Percentiles rank a stretch among this genome's conserved stretches.
phyloP scores from a whole-genome alignment of 2,329 filamentous ascomycete species.

The Epichloe gansuensis region DNA sequence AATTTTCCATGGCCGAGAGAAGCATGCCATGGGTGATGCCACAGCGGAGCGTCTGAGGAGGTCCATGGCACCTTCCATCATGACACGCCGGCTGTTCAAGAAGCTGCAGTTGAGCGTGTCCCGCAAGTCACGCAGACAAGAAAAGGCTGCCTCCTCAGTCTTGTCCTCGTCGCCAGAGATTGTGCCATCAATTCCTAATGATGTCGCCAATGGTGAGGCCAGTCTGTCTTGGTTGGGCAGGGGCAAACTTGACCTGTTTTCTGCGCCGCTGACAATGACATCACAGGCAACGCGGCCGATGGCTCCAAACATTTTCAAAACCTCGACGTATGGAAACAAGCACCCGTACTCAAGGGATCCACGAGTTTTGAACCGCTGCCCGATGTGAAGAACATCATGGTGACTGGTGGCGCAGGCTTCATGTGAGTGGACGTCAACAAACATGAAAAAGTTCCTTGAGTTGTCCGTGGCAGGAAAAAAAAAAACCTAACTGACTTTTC shows the following conservation, averaged over 20 bases:
- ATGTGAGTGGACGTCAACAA: constrained; percentile 43
- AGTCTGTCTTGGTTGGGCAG: neutral
- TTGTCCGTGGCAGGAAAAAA: neutral
- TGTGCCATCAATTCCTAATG: neutral
- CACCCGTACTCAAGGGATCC: constrained; percentile 55
- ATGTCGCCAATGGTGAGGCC: constrained; percentile 8
- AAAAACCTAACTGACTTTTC: neutral
- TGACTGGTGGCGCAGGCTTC: constrained; percentile 75
- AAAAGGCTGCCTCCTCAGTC: neutral
- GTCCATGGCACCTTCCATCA: constrained; percentile 5
- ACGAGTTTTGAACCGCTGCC: constrained; percentile 56
- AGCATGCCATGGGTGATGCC: constrained; percentile 3
- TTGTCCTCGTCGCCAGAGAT: constrained; percentile 4
- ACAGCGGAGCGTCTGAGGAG: neutral
- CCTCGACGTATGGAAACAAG: constrained; percentile 56
- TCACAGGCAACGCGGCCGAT: constrained; percentile 10
- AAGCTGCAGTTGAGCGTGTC: constrained; percentile 5
- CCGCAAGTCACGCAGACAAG: neutral
- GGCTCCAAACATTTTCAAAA: constrained; percentile 38
- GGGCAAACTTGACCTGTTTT: too few relatives aligned
- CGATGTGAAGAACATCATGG: constrained; percentile 67
- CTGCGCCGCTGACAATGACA: neutral
- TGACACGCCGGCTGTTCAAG: constrained; percentile 8
- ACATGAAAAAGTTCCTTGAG: neutral
- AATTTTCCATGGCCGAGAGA: neutral